Base-by-base conservation (phyloP, 208 protist species). In the Acanthamoeba healyi region DNA sequence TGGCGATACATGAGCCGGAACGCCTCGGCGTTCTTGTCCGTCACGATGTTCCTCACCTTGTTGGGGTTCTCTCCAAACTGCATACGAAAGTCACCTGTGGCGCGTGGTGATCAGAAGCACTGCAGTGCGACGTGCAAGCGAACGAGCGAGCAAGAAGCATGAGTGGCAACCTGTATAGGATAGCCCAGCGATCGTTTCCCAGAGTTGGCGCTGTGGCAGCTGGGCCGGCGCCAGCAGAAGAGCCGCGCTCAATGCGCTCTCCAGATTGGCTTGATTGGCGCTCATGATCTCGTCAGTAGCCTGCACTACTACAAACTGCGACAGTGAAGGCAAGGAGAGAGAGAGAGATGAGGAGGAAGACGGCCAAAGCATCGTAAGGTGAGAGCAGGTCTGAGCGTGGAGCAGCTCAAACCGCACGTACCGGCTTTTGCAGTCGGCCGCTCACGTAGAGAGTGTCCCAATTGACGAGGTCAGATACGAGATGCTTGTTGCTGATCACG, bases 41-140 rank as follows among this genome's bases (percentile, higher is more conserved):
- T 91, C 0, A 91, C 84, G 22, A 91, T 91, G 54, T 91, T 91
- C 84, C 70, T 70, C 54, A 70, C 56, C 40, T 91, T 91, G 49
- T 70, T 91, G 38, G 49, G 84, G 32, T 91, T 63, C 36, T 91
- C 84, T 2, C 56, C 84, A 42, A 63, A 91, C 84, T 70, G 15
- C 84, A 91, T 91, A 4, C 84, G 29, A 26, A 91, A 63, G 58
- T 91, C 84, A 5, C 77, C 77, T 86, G 14, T 22, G 14, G 49
- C 22, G n/a, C n/a, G n/a, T n/a, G n/a, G n/a, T n/a, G n/a, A n/a
- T n/a, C n/a, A n/a, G n/a, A 10, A 54, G 0, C 15, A 54, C 10
- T 19, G 49, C 49, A 24, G 54, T 61, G 54, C 15, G 5, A 29
- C 22, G 15, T 9, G 15, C 5, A 24, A n/a, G 54, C 54, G 2